These are phyloP conservation scores for Suillus placidus DNA, from an alignment of 768 basidiomycete species.

Conservation along the genomic window DNA sequence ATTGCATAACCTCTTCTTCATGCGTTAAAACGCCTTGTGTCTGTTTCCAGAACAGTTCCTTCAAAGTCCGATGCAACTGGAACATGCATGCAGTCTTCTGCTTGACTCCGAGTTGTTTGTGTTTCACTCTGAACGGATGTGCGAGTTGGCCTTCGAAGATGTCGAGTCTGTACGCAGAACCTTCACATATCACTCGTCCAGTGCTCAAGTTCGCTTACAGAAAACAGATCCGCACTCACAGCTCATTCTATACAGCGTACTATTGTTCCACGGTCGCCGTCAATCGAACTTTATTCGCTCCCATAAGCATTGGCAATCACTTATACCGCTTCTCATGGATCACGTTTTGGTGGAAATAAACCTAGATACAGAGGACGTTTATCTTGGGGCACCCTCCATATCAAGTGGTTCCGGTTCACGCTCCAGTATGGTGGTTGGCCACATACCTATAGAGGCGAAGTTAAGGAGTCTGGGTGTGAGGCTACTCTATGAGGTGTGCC, in stretches of 20 bases:
- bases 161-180: constrained; percentile 57
- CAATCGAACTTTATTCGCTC: constrained; percentile 73
- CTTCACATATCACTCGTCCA: constrained; percentile 1
- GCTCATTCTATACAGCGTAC: constrained; percentile 75
- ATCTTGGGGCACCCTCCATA: constrained; percentile 43
- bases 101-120: constrained; percentile 85
- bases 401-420: constrained; percentile 30
- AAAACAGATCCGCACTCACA: constrained; percentile 85
- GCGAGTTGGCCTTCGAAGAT: constrained; percentile 74
- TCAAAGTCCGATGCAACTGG: constrained; percentile 78
- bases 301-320: constrained; percentile 79
- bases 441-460: constrained; percentile 82
- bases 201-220: constrained; percentile 38
- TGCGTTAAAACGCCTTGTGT: constrained; percentile 14
- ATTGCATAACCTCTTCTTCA: constrained; percentile 7
- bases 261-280: constrained; percentile 76
- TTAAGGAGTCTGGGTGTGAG: constrained; percentile 70
- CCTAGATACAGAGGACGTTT: constrained; percentile 66
- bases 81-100: constrained; percentile 78
- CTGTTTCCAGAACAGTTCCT: constrained; percentile 72
- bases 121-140: constrained; percentile 92
- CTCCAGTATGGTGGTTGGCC: constrained; percentile 43
- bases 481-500: constrained; percentile 89
- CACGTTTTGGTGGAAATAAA: constrained; percentile 83
- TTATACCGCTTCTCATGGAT: constrained; percentile 84